Evolutionary conservation across 129 eudicot genomes (phyloP), one percentile per base, ranked within the genome.

Genomic region (Chrysanthemum makinoi): DNA sequence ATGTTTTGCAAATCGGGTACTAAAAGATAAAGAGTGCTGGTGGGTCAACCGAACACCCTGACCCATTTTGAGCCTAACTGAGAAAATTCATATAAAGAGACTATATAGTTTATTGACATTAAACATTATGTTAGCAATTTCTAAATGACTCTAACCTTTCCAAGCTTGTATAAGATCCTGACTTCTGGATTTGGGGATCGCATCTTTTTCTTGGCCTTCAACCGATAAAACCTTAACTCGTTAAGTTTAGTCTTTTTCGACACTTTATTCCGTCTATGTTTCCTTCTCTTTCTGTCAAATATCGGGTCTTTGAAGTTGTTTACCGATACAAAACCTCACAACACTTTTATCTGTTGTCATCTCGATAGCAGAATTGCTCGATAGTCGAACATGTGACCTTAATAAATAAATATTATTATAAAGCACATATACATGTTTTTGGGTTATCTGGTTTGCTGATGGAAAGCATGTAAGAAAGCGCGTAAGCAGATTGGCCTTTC

Each of bases 151-250:
- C 80, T 49, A 65, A 92, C 98, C 93, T 94, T 94, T 75, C 82
- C 97, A 70, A 94, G 99, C 78, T 85, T 90, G 83, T 94, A 94
- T 61, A 83, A 74, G 22, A 94, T 86, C 79, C 97, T 79, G 68
- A 86, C 78, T 89, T 87, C 96, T 50, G 99, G 99, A 81, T 90
- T 94, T 0, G 99, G 95, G 49, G 99, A 94, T 60, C 83, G 86
- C 93, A 94, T 85, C 82, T 90, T 94, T 81, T 90, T 94, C 87
- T 86, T 90, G 16, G 99, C 97, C 83, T 89, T 94, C 72, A 94
- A 73, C 16, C 99, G 84, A 55, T 82, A 94, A 72, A 94, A 81
- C 77, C 97, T 90, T 13, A 94, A 87, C 64, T 94, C 99, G 18
- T 90, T 94, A 24, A 87, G 72, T 76, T 89, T 94, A 49, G 87